These are phyloP conservation scores for Puccinia polysora DNA, from an alignment of 1,284 basidiomycete genomes.

Conservation along the genomic window DNA sequence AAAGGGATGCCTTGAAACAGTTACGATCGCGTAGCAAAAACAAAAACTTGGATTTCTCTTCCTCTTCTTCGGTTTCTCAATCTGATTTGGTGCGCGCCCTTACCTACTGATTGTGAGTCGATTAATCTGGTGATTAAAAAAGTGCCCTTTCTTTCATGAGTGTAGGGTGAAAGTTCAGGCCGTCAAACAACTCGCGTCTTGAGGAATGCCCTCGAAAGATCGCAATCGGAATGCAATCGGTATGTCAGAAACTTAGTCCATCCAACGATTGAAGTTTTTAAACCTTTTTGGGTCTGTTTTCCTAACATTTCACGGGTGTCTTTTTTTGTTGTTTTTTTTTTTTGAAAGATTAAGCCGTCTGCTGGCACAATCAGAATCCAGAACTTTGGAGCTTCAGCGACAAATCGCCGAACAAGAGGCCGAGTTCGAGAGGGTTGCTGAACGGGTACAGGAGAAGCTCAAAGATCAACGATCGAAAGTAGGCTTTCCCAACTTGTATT, in stretches of 20 bases:
- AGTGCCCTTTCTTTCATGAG: no score
- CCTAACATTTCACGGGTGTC: not conserved
- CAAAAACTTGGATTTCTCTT: not conserved
- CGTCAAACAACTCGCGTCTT: constrained; percentile 21
- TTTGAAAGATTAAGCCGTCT: constrained; percentile 27
- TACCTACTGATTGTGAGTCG: no score
- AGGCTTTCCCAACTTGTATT: not conserved
- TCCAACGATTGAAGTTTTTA: not conserved
- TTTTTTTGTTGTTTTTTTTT: not conserved
- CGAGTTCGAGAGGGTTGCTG: constrained; percentile 40
- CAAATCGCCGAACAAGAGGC: constrained; percentile 33
- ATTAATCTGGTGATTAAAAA: no score
- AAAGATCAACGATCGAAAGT: constrained; percentile 34
- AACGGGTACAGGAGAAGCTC: constrained; percentile 37
- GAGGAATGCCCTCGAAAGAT: constrained; percentile 17
- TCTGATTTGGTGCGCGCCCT: not conserved
- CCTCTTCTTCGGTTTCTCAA: not conserved
- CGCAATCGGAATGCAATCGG: constrained; percentile 29
- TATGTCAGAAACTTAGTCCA: constrained; percentile 4
- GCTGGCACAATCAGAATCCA: constrained; percentile 19
- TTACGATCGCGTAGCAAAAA: not conserved
- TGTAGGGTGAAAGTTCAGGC: constrained; percentile 9
- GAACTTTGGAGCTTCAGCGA: constrained; percentile 17
- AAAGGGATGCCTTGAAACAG: constrained; percentile 26
- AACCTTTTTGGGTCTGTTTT: not conserved